Evolutionary conservation across 495 filamentous ascomycete species (phyloP), one percentile per base, ranked within the genome.

Genomic region (Aspergillus incahuasiensis): DNA sequence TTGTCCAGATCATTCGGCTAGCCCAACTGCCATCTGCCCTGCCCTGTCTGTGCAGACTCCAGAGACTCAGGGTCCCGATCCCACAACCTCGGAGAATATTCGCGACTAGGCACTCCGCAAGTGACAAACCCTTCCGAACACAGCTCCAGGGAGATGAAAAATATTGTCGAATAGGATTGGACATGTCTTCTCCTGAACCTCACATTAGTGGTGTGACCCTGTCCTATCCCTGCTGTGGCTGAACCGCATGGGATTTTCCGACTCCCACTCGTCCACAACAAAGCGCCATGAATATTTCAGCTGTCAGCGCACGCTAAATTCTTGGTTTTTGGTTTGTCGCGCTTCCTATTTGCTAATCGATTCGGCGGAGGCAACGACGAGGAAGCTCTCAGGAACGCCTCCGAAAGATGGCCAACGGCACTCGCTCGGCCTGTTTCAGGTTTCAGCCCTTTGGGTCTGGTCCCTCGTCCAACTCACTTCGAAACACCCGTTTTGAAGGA

Each of bases 291-390:
- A 34, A 45, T 47, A 39, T 54, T 47, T 54, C 52, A 47, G 42
- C 52, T 20, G 20, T 22, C 48, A 25, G 48, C 34, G n/a, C 48
- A 15, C 48, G 48, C 48, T 50, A 50, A 25, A 13, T 12, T 39
- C 12, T 20, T 40, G 48, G 48, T 24, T 30, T 47, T 47, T 18
- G 6, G 18, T 47, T 39, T 47, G 43, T 19, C 16, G 24, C 19
- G 18, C 30, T 38, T 21, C 39, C 30, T 54, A 54, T 54, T 54
- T 19, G 52, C 52, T 30, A 46, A 40, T 38, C 20, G 32, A 40
- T 25, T 13, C n/a, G 19, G 51, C 41, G n/a, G 24, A 12, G 16
- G 7, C 16, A n/a, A 30, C 7, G 28, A 38, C 16, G 30, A 49
- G 32, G 12, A 35, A 15, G 32, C 32, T 15, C 5, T 38, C 8